Evolutionary conservation across 495 filamentous ascomycete genomes (phyloP).

Genomic region (Talaromyces liani): DNA sequence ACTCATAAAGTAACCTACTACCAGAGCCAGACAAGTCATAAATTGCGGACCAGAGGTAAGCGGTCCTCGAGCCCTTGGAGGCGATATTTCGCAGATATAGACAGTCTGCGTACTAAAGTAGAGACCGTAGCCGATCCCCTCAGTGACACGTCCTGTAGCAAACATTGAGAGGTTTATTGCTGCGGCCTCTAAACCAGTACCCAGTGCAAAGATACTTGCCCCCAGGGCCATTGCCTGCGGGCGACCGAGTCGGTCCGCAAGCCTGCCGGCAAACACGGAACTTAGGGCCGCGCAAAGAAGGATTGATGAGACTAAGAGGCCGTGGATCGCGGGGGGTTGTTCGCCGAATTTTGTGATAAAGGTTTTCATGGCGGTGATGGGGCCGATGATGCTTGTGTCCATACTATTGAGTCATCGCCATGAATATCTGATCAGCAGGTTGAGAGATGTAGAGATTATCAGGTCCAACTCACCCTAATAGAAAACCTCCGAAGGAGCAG

Average conservation of each 20-base stretch:
- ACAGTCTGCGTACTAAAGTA: slow-evolving; percentile 51
- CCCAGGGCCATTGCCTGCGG: slow-evolving; percentile 44
- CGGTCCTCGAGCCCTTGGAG: slow-evolving; percentile 39
- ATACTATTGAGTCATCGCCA: not conserved
- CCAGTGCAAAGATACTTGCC: slow-evolving; percentile 43
- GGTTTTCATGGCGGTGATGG: slow-evolving; percentile 51
- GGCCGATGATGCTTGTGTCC: slow-evolving; percentile 57
- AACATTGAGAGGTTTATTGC: slow-evolving; percentile 44
- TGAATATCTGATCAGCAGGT: not conserved
- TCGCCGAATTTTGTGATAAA: slow-evolving; percentile 43
- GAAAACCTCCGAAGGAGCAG: not conserved
- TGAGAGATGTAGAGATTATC: not conserved
- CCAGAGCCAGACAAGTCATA: slow-evolving; percentile 43
- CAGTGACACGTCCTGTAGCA: slow-evolving; percentile 43
- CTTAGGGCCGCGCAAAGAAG: slow-evolving; percentile 53
- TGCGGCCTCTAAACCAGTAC: slow-evolving; percentile 41
- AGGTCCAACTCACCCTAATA: not conserved
- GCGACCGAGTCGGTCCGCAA: slow-evolving; percentile 52
- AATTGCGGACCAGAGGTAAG: slow-evolving; percentile 49
- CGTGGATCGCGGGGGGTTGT: slow-evolving; percentile 46
- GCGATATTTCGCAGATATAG: slow-evolving; percentile 57
- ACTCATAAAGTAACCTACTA: slow-evolving; percentile 51
- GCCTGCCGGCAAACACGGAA: slow-evolving; percentile 52
- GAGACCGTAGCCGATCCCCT: slow-evolving; percentile 53
- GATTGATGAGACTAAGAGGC: slow-evolving; percentile 56